These are phyloP conservation scores for Crucihimalaya himalaica DNA, from an alignment of 345 rosid genomes.

Conservation along the genomic window DNA sequence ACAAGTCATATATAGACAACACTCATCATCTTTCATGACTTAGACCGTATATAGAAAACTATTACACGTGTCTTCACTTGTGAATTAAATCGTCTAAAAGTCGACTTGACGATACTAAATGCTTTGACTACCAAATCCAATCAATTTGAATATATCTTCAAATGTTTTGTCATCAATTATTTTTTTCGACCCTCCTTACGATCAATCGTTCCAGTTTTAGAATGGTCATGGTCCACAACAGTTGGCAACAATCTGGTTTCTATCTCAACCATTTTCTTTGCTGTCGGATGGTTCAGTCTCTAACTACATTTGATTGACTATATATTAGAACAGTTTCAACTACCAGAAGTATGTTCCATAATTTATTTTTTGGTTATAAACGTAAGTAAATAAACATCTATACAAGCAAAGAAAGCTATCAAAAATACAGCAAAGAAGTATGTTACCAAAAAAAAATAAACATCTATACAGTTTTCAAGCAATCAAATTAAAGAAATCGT, in stretches of 20 bases:
- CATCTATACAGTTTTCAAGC: neutral
- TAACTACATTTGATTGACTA: slow-evolving; percentile 32
- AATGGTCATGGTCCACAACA: slow-evolving; percentile 29
- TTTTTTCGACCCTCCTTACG: neutral
- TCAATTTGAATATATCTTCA: slow-evolving; percentile 23
- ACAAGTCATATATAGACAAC: slow-evolving; percentile 26
- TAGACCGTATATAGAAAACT: slow-evolving; percentile 2
- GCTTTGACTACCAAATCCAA: slow-evolving; percentile 30
- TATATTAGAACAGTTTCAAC: neutral
- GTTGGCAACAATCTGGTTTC: slow-evolving; percentile 30
- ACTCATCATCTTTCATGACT: slow-evolving; percentile 29
- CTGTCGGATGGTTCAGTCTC: slow-evolving; percentile 33
- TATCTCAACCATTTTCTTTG: slow-evolving; percentile 13
- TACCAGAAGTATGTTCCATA: neutral
- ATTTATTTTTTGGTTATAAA: neutral
- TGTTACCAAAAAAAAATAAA: too few species aligned
- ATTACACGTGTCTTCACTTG: slow-evolving; percentile 31
- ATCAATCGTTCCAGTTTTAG: slow-evolving; percentile 21
- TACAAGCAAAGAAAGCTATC: too few species aligned
- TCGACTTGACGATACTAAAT: slow-evolving; percentile 26
- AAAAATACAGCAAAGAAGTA: too few species aligned
- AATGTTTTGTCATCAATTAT: slow-evolving; percentile 9
- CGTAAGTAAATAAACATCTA: neutral
- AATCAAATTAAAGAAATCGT: neutral
- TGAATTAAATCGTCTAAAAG: slow-evolving; percentile 19